These are phyloP conservation scores for Kuraishia ogatae DNA, from an alignment of 805 yeast genomes.

Conservation along the genomic window DNA sequence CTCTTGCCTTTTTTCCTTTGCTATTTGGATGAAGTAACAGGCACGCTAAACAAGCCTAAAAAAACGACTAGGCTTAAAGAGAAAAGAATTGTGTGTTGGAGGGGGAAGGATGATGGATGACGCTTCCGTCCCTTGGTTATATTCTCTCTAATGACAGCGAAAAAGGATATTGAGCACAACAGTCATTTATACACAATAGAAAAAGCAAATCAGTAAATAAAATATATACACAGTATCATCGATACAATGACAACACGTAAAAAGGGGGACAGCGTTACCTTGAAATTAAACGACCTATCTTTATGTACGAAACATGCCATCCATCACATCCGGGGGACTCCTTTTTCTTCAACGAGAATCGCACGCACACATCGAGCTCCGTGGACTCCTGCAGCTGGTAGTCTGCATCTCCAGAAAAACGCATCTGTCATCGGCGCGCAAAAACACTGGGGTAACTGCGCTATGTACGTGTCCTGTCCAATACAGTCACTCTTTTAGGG, in stretches of 20 bases:
- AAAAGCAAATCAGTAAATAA: not conserved
- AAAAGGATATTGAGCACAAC: not conserved
- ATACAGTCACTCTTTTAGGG: not conserved
- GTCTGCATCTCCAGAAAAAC: not conserved
- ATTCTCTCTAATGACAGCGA: not conserved
- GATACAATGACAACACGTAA: too few species aligned
- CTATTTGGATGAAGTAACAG: not conserved
- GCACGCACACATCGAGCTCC: not conserved
- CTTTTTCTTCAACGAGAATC: not conserved
- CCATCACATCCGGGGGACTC: not conserved
- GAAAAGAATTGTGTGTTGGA: not conserved
- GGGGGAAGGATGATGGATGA: not conserved
- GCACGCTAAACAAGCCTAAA: not conserved
- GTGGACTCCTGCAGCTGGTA: not conserved
- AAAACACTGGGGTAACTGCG: not conserved
- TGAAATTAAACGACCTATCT: not conserved
- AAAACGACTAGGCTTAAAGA: not conserved
- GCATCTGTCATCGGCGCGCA: not conserved
- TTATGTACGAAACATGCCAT: not conserved
- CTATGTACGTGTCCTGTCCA: not conserved
- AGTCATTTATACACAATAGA: not conserved
- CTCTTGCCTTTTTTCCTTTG: not conserved
- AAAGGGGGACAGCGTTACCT: not conserved
- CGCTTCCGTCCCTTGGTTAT: not conserved
- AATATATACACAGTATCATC: not conserved